Percentiles rank a stretch among this genome's conserved stretches.
These are phyloP conservation scores for Podaxis sp. DNA, from an alignment of 768 basidiomycete species.

Conservation along the genomic window DNA sequence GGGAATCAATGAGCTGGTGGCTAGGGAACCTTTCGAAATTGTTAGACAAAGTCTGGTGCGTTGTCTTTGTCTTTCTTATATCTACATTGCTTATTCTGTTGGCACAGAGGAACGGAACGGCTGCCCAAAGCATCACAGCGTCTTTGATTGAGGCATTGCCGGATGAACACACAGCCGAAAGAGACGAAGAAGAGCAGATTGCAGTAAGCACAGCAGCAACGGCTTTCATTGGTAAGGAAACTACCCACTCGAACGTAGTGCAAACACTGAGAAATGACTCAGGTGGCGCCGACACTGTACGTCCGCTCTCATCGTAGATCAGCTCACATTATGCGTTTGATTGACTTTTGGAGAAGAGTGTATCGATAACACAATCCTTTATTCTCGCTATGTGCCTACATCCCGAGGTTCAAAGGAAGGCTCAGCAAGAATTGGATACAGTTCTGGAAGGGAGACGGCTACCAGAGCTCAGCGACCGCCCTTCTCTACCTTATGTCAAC, in stretches of 20 bases:
- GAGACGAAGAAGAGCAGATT: constrained; percentile 22
- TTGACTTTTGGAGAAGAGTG: neutral
- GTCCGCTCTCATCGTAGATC: neutral
- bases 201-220: constrained; percentile 24
- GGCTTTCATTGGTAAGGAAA: constrained; percentile 23
- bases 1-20: neutral
- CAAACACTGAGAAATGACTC: neutral
- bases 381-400: neutral
- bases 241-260: neutral
- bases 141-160: constrained; percentile 22
- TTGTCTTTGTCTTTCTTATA: neutral
- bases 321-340: neutral
- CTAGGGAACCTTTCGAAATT: neutral
- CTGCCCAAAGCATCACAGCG: constrained; percentile 17
- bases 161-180: constrained; percentile 8
- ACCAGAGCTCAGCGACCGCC: constrained; percentile 22
- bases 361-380: neutral
- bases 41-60: neutral
- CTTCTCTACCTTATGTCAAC: constrained; percentile 35
- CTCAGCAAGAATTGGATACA: neutral
- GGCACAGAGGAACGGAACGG: neutral
- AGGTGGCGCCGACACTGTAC: neutral
- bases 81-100: neutral
- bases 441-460: neutral
- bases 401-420: neutral